Conservation (phyloP, 2,329 filamentous ascomycete species). For the Metarhizium sp. region DNA sequence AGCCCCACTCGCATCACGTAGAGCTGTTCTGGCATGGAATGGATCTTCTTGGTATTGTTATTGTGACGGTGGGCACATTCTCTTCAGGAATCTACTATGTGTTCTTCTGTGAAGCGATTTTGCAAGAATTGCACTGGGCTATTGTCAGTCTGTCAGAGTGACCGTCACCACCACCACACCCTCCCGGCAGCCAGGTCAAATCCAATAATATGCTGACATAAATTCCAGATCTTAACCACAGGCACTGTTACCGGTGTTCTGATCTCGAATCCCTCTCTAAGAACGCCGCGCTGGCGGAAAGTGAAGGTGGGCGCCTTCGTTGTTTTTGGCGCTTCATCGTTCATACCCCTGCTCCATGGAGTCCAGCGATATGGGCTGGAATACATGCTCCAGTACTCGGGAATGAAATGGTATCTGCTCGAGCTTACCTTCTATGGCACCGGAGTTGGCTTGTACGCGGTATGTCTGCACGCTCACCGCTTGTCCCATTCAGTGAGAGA, state of each 20-base stretch:
- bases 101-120: conserved; percentile 7
- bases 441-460: conserved; percentile 62
- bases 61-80: conserved; percentile 11
- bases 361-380: conserved; percentile 8
- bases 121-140: conserved; percentile 11
- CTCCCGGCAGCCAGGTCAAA: not conserved
- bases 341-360: conserved; percentile 10
- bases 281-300: too few relatives aligned
- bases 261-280: too few relatives aligned
- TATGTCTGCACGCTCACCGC: too few relatives aligned
- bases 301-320: too few relatives aligned
- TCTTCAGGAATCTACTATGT: conserved; percentile 11
- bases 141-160: conserved; percentile 5
- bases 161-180: not conserved
- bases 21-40: not conserved
- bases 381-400: conserved; percentile 9
- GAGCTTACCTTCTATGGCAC: conserved; percentile 8
- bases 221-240: too few relatives aligned
- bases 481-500: too few relatives aligned
- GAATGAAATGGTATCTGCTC: conserved; percentile 10
- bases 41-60: conserved; percentile 11
- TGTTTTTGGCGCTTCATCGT: conserved; percentile 7
- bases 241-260: too few relatives aligned
- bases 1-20: conserved; percentile 8
- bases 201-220: not conserved